Evolutionary conservation across 1,284 basidiomycete genomes (phyloP).

Genomic region (Fomitopsis palustris): DNA sequence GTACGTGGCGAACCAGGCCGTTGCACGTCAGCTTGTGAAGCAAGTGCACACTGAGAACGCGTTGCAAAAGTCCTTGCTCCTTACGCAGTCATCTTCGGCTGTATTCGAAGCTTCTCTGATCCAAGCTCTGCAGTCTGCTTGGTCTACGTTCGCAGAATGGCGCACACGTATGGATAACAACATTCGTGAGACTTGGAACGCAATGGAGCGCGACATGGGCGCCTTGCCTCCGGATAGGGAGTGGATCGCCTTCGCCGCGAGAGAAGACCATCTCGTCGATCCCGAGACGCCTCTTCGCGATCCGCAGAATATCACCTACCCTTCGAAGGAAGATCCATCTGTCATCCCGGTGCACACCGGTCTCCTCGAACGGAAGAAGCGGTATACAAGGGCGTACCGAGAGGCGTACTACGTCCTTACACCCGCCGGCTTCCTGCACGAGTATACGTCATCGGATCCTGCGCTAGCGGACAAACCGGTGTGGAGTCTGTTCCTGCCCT

Average conservation of each 20-base stretch:
- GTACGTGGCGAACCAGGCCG: constrained; percentile 79
- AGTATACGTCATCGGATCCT: constrained; percentile 83
- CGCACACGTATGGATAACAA: constrained; percentile 80
- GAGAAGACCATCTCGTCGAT: constrained; percentile 94
- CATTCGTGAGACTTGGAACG: constrained; percentile 80
- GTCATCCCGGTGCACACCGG: constrained; percentile 90
- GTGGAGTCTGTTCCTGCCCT: constrained; percentile 91
- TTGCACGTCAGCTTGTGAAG: constrained; percentile 86
- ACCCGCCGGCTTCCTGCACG: constrained; percentile 93
- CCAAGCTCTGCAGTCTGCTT: constrained; percentile 92
- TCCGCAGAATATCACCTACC: constrained; percentile 81
- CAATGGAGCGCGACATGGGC: constrained; percentile 78
- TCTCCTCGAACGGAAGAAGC: constrained; percentile 94
- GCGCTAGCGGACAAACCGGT: constrained; percentile 64
- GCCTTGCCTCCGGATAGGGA: constrained; percentile 89
- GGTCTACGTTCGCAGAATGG: constrained; percentile 98
- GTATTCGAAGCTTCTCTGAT: constrained; percentile 98
- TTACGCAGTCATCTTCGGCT: constrained; percentile 98
- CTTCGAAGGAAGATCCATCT: constrained; percentile 90
- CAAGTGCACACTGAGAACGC: constrained; percentile 98
- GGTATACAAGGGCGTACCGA: constrained; percentile 89
- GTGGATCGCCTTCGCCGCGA: constrained; percentile 95
- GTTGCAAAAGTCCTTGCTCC: constrained; percentile 97
- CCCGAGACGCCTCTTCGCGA: constrained; percentile 93
- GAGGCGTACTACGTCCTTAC: constrained; percentile 94